Evolutionary conservation across 352 stramenopile genomes (phyloP), one percentile per base, ranked within the genome.

Genomic region (Globisporangium ultimum): DNA sequence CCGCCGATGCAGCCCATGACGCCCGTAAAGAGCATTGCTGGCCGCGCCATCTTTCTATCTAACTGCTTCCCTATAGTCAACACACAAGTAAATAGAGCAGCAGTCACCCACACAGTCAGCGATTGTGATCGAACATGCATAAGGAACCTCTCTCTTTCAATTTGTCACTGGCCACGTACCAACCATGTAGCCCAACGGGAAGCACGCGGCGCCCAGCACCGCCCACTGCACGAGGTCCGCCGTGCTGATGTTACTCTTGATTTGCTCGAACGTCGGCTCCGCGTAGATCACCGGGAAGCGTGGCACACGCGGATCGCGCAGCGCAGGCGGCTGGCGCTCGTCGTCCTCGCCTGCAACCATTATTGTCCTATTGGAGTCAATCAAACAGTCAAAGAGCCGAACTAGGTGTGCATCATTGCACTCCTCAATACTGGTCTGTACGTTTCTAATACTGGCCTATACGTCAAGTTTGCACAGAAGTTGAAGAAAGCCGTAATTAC

Each of bases 21-120:
- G 24, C 84, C 84, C 22, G 80, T 94, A 22, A 89, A 81, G 53
- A 79, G 78, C 78, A 89, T 91, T 43, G 84, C 88, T 21, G 84
- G 84, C 34, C 78, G 66, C 8, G 69, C 79, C 60, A 93, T 53
- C 14, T 66, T 78, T 8, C 68, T 70, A 55, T 88, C 77, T 52
- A 93, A 70, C 36, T 93, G 76, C 11, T 68, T 67, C 40, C 66
- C 83, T 93, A 55, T 38, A 42, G 13, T 36, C 46, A 56, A 11
- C 6, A 36, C 11, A 11, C 15, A 42, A 22, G 48, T 45, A 9
- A 43, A 14, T 59, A 24, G 12, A 8, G 14, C 28, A 51, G 22
- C 3, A 38, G 2, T 20, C 10, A 28, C 38, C 21, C 8, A 9
- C 24, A 54, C 24, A 42, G 14, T 7, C 21, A 53, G 22, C 45